Evolutionary conservation across 2,329 filamentous ascomycete species (phyloP).

Genomic region (Cephalotrichum gorgonifer): DNA sequence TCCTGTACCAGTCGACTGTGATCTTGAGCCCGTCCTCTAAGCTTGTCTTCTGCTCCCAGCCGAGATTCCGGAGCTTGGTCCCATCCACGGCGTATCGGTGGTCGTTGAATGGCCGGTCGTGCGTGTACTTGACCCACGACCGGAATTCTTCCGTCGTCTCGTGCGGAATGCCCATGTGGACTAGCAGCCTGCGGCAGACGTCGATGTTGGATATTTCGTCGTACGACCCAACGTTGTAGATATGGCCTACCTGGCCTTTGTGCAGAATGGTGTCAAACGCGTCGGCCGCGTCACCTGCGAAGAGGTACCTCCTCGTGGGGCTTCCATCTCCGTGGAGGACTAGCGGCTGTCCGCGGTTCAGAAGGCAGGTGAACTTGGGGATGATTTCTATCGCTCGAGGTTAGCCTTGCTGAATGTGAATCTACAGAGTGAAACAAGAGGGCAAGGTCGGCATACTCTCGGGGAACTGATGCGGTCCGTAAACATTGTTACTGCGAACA

Average conservation of each 20-base stretch:
- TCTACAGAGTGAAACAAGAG: not conserved
- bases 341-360: slow-evolving; percentile 55
- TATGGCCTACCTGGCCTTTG: slow-evolving; percentile 61
- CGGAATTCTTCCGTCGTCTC: slow-evolving; percentile 40
- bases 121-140: slow-evolving; percentile 62
- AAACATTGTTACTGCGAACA: slow-evolving; percentile 76
- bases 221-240: slow-evolving; percentile 73
- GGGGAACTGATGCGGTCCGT: slow-evolving; percentile 74
- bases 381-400: slow-evolving; percentile 55
- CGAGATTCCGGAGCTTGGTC: slow-evolving; percentile 54
- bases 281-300: slow-evolving; percentile 68
- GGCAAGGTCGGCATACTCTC: slow-evolving; percentile 49
- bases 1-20: slow-evolving; percentile 61
- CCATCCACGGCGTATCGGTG: slow-evolving; percentile 63
- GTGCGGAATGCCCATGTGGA: slow-evolving; percentile 47
- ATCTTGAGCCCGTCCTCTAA: slow-evolving; percentile 52
- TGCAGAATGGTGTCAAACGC: slow-evolving; percentile 79
- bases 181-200: slow-evolving; percentile 55
- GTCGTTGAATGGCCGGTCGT: slow-evolving; percentile 72
- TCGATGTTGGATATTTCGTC: slow-evolving; percentile 69
- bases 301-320: slow-evolving; percentile 66
- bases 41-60: slow-evolving; percentile 58
- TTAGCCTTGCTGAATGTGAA: not conserved
- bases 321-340: slow-evolving; percentile 69
- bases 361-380: slow-evolving; percentile 66